Conservation (phyloP, 2,329 filamentous ascomycete species). For the Colletotrichum filicis region DNA sequence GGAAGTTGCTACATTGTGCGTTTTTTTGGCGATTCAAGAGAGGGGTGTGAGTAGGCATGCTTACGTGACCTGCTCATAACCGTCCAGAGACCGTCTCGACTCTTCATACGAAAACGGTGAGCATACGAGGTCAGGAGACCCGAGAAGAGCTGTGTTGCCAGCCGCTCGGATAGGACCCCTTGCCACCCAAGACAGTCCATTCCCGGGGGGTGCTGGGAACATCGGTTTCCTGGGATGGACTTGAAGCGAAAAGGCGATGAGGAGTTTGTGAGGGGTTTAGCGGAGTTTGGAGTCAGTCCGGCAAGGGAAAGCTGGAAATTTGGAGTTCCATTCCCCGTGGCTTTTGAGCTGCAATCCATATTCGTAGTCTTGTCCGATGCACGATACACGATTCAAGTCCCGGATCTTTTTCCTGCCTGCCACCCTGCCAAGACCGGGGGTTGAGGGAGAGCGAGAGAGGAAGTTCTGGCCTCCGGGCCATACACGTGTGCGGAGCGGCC, state of each 20-base stretch:
- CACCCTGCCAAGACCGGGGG: not conserved
- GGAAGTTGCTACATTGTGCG: not conserved
- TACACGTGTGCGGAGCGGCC: not conserved
- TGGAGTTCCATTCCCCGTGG: not conserved
- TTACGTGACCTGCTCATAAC: not conserved
- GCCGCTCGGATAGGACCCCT: not conserved
- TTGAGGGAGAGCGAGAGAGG: not conserved
- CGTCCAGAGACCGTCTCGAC: not conserved
- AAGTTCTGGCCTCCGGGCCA: not conserved
- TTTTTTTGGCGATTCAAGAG: not conserved
- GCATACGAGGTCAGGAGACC: constrained; percentile 9
- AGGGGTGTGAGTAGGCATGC: not conserved
- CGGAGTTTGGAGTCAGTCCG: not conserved
- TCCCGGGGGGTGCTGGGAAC: not conserved
- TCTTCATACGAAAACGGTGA: constrained; percentile 8
- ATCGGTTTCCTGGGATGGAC: not conserved
- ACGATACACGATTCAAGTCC: constrained; percentile 2
- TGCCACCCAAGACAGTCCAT: not conserved
- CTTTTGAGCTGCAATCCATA: too few species aligned
- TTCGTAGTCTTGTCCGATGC: not conserved
- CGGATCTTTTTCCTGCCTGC: not conserved
- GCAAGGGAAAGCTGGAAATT: not conserved
- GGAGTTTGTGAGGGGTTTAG: not conserved
- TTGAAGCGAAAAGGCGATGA: not conserved
- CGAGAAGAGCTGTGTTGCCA: not conserved